Base-by-base conservation (phyloP, 2,329 filamentous ascomycete genomes). In the Diaporthe australafricana region DNA sequence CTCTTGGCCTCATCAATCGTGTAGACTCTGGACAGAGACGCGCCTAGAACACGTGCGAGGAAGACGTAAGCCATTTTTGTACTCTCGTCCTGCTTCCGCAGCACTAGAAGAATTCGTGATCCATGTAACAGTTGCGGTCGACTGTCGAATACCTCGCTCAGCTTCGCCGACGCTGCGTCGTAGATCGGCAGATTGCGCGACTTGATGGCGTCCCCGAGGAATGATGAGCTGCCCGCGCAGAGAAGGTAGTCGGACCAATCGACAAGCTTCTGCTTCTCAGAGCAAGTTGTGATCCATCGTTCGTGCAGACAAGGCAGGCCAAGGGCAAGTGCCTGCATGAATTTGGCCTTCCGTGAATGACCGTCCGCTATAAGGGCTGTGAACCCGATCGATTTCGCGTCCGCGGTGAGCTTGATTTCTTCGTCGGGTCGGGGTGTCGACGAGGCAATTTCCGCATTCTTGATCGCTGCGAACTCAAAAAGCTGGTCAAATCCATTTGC, bases 271-370 rank as follows among this genome's bases (percentile, higher is more conserved):
- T 86, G 84, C 40, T 89, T 89, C 1, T 86, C 81, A 3, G 96
- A 81, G 74, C 94, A 98, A 63, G 93, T 88, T 32, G 89, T 87
- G 60, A 97, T 85, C 96, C 96, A 99, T 69, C 92, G 91, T 7
- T 91, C 88, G 7, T 94, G 92, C 1, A 99, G 86, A 77, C 95
- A 98, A 0, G 96, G 96, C 0, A 99, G 83, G 0, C 94, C 94
- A 0, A 99, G 88, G 0, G 96, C 95, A 2, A 99, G 88, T 0
- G 96, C 96, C 82, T 98, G 95, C 87, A 98, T 93, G 80, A 96
- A 98, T 80, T 98, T 99, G 63, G 91, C 89, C 74, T 94, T 95
- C 57, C 96, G 91, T 8, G 93, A 96, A 80, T 98, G 93, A 5
- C 90, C 89, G 78, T 98, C 94, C 0, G 95, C 92, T 72, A 99